Conservation (phyloP, 176 grass and related monocot genomes). For the Musa beccarii region DNA sequence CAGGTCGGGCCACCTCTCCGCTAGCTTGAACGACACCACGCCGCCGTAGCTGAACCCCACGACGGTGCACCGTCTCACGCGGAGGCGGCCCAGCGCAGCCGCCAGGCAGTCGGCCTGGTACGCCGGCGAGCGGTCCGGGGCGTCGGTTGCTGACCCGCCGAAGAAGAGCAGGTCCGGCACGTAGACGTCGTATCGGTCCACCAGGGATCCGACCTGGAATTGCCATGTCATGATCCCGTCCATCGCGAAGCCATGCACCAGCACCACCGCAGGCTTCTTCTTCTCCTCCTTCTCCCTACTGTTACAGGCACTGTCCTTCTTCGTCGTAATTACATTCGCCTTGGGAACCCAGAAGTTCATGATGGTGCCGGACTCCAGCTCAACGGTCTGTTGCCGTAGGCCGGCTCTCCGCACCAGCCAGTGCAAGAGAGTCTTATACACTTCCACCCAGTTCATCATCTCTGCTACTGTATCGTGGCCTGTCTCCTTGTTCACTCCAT, state of each 20-base stretch:
- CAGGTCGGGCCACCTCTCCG: slow-evolving; percentile 51
- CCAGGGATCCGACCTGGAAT: slow-evolving; percentile 55
- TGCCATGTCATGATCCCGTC: slow-evolving; percentile 94
- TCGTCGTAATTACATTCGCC: slow-evolving; percentile 28
- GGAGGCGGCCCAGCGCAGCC: slow-evolving; percentile 39
- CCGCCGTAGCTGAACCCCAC: slow-evolving; percentile 95
- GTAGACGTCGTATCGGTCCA: slow-evolving; percentile 76
- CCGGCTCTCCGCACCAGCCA: slow-evolving; percentile 45
- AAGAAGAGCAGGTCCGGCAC: slow-evolving; percentile 92
- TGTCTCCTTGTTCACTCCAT: background rate
- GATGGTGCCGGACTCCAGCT: slow-evolving; percentile 64
- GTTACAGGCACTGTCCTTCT: background rate
- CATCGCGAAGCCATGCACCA: slow-evolving; percentile 80
- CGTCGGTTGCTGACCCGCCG: slow-evolving; percentile 51
- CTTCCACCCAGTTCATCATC: slow-evolving; percentile 85
- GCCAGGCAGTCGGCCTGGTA: slow-evolving; percentile 67
- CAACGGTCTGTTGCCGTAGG: slow-evolving; percentile 58
- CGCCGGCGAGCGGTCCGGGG: slow-evolving; percentile 47
- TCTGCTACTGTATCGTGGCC: background rate
- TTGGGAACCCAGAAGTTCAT: slow-evolving; percentile 82
- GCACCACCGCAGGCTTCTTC: slow-evolving; percentile 55
- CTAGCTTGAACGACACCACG: slow-evolving; percentile 88
- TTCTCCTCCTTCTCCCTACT: background rate
- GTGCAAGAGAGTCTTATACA: slow-evolving; percentile 72
- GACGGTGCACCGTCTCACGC: slow-evolving; percentile 49